Conservation (phyloP, 177 flowering plant species). For the Vitis hybrid region DNA sequence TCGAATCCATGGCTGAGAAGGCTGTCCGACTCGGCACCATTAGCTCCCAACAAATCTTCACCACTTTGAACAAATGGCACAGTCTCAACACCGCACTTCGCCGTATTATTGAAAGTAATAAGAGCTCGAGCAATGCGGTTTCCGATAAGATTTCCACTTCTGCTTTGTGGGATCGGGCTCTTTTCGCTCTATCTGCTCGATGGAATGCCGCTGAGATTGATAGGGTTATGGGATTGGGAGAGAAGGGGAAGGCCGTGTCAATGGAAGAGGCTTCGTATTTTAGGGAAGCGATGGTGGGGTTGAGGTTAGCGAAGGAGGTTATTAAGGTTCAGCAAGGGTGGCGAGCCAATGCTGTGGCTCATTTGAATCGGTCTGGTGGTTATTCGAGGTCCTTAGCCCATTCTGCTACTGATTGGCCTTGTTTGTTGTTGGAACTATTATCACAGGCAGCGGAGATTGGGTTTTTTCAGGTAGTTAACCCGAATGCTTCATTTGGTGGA, state of each 20-base stretch:
- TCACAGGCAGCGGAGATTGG: constrained; percentile 78
- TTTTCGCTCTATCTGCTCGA: constrained; percentile 53
- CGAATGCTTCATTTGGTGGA: not conserved
- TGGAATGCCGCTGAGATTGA: constrained; percentile 48
- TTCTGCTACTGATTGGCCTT: constrained; percentile 93
- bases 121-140: constrained; percentile 10
- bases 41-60: constrained; percentile 61
- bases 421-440: constrained; percentile 76
- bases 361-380: constrained; percentile 64
- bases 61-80: constrained; percentile 78
- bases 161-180: constrained; percentile 79
- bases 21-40: constrained; percentile 69
- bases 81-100: constrained; percentile 60
- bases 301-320: constrained; percentile 86
- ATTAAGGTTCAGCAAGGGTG: constrained; percentile 63
- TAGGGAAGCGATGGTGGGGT: constrained; percentile 60
- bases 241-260: constrained; percentile 36
- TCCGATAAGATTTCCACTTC: constrained; percentile 33
- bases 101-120: constrained; percentile 28
- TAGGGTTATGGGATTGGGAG: constrained; percentile 34
- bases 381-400: constrained; percentile 76
- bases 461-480: constrained; percentile 67
- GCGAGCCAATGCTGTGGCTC: constrained; percentile 71
- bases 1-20: constrained; percentile 66
- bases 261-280: constrained; percentile 62